Evolutionary conservation across 2,329 filamentous ascomycete genomes (phyloP).

Genomic region (Fusarium sp.): DNA sequence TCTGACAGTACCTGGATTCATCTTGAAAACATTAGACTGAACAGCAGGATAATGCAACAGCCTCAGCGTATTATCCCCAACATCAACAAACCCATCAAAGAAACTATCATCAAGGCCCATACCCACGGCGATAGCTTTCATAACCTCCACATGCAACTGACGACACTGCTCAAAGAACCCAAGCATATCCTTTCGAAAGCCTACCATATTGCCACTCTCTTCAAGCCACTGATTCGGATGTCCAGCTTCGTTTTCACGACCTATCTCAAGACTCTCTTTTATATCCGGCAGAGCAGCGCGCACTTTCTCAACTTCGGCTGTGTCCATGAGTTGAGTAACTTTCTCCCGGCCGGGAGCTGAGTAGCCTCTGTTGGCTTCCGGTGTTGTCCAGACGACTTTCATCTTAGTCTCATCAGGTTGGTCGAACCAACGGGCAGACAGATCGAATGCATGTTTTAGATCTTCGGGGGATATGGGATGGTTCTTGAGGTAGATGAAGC

Average conservation of each 20-base stretch:
- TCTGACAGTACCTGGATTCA: conserved; percentile 76
- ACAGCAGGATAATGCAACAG: conserved; percentile 83
- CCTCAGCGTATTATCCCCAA: conserved; percentile 76
- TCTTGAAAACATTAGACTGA: conserved; percentile 70
- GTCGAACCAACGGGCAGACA: conserved; percentile 77
- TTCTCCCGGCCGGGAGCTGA: conserved; percentile 77
- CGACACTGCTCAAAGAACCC: conserved; percentile 81
- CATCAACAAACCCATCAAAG: conserved; percentile 81
- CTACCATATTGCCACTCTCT: conserved; percentile 51
- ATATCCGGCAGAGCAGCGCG: conserved; percentile 70
- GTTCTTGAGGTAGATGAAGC: conserved; percentile 90
- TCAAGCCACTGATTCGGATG: conserved; percentile 82
- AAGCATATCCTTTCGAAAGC: conserved; percentile 79
- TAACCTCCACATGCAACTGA: conserved; percentile 77
- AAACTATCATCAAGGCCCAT: conserved; percentile 76
- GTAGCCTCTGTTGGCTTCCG: conserved; percentile 80
- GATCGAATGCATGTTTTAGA: conserved; percentile 71
- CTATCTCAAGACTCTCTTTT: conserved; percentile 75
- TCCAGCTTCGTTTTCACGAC: conserved; percentile 66
- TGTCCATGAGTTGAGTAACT: conserved; percentile 67
- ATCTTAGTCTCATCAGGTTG: conserved; percentile 72
- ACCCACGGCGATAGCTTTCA: conserved; percentile 86
- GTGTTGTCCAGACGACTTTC: conserved; percentile 75
- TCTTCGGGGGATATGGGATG: conserved; percentile 73
- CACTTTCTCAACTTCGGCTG: conserved; percentile 66